phyloP scores from a whole-genome alignment of 2,329 filamentous ascomycete genomes.

The Madurella fahalii region DNA sequence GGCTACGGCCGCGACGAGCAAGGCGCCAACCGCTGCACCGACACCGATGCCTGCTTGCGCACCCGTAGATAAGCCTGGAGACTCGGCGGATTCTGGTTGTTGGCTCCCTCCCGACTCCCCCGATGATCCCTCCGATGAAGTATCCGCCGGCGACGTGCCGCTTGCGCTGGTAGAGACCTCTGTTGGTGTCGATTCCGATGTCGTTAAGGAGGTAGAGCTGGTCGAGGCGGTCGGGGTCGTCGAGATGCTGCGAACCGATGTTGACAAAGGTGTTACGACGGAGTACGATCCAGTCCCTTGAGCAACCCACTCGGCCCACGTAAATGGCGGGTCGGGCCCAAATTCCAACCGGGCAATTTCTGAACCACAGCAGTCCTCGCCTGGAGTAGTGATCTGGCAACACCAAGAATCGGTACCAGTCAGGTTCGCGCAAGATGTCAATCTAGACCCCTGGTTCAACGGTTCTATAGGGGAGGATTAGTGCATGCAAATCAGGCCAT shows the following conservation, averaged over 20 bases:
- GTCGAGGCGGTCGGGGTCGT: too few relatives aligned
- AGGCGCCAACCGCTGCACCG: background rate
- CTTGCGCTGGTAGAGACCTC: background rate
- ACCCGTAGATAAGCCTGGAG: background rate
- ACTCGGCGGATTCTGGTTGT: background rate
- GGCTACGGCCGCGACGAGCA: background rate
- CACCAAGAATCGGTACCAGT: background rate
- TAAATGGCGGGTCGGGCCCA: background rate
- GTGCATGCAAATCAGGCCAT: background rate
- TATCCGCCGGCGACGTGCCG: too few relatives aligned
- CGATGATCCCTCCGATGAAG: too few relatives aligned
- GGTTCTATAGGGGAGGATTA: background rate
- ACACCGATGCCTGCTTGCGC: conserved; percentile 11
- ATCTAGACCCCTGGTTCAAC: background rate
- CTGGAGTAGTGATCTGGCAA: background rate
- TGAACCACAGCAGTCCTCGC: background rate
- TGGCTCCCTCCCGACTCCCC: background rate
- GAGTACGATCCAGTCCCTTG: too few relatives aligned
- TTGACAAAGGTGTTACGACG: too few relatives aligned
- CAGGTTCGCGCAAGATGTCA: background rate
- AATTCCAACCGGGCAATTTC: background rate
- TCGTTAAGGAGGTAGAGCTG: too few relatives aligned
- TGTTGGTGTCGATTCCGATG: too few relatives aligned
- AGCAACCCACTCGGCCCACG: too few relatives aligned
- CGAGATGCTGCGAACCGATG: too few relatives aligned